Evolutionary conservation across 176 grass and related monocot genomes (phyloP), one percentile per base, ranked within the genome.

Genomic region (Carex littledalei): DNA sequence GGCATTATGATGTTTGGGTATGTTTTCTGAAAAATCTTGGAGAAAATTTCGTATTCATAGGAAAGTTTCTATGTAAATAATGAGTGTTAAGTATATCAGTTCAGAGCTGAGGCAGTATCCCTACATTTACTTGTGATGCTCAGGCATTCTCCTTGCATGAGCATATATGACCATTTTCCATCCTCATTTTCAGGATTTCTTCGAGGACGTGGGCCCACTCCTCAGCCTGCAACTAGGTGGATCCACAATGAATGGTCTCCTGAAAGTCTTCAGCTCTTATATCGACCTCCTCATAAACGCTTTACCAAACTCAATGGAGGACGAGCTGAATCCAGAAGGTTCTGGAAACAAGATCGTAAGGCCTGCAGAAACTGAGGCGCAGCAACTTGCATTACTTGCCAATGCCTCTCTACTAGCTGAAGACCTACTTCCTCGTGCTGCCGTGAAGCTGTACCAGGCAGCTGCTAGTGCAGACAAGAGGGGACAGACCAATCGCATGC

Each of bases 331-430:
- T 80, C 60, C 92, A 77, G 90, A 97, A 76, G 89, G 90, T 88
- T 91, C 91, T 85, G 94, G 88, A 84, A 63, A 97, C 69, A 97
- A 93, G 80, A 94, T 98, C 80, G 91, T 98, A 87, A 88, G 90
- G 84, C 91, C 94, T 70, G 95, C 95, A 77, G 92, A 93, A 67
- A 93, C 92, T 61, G 92, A 98, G 74, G 83, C 87, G 37, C 95
- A 98, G 37, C 95, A 98, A 71, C 79, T 98, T 66, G 88, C 92
- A 82, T 88, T 98, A 71, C 87, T 94, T 69, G 95, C 95, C 78
- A 98, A 98, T 78, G 95, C 95, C 49, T 98, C 95, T 89, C 76
- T 98, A 47, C 85, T 98, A 82, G 92, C 91, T 63, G 95, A 98
- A 88, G 95, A 98, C 66, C 84, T 98, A 76, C 91, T 98, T 14